Evolutionary conservation across 495 filamentous ascomycete genomes (phyloP), one percentile per base, ranked within the genome.

Genomic region (Neurospora cerealis): DNA sequence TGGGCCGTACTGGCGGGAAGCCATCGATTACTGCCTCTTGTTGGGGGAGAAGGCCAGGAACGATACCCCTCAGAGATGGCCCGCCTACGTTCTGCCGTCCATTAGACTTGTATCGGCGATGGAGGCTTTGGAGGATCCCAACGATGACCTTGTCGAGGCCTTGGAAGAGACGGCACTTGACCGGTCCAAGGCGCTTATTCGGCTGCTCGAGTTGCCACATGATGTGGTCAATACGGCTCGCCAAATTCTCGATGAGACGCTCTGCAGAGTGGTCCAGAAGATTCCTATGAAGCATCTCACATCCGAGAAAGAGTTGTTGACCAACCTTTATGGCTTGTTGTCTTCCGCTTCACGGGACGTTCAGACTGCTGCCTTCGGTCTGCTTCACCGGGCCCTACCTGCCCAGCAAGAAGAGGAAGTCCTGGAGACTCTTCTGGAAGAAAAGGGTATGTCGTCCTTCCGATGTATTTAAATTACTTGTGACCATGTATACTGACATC

Each of bases 81-180:
- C 96, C 4, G 87, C 93, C 1, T 84, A 90, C 38, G 81, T 93
- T 10, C 84, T 91, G 62, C 85, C 91, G 32, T 92, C 92, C 1
- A 83, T 98, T 72, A 91, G 91, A 78, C 86, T 99, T 0, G 89
- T 92, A 72, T 80, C 83, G 15, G 81, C 85, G 4, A 78, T 97
- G 32, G 85, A 87, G 73, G 85, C 83, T 15, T 79, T 91, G 8
- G 82, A 84, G 37, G 91, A 93, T 7, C 82, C 89, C 24, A 98
- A 98, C 77, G 95, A 98, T 78, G 95, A 98, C 79, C 87, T 97
- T 4, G 81, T 89, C 10, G 95, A 99, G 75, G 88, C 88, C 5
- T 89, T 93, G 83, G 83, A 83, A 34, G 86, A 88, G 34, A 85
- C 83, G 17, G 83, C 85, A 21, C 75, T 80, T 13, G 77, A 78